Conservation (phyloP, 306 rosid species). For the Lupinus albus region DNA sequence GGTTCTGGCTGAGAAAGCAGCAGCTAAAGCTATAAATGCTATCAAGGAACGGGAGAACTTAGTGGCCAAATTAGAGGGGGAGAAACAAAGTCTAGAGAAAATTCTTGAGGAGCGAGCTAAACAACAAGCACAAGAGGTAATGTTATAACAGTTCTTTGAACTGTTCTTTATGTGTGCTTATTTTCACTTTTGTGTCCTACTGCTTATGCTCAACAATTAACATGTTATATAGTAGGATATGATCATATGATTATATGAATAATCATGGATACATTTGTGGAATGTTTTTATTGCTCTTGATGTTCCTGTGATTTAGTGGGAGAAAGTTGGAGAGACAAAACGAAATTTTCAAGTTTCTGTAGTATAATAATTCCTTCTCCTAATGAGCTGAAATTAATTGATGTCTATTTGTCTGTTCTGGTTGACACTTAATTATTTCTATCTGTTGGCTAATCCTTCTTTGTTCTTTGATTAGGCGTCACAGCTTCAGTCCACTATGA, state of each 20-base stretch:
- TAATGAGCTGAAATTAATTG: too few species aligned
- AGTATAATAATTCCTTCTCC: too few species aligned
- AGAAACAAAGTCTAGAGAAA: conserved; percentile 93
- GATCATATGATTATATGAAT: conserved; percentile 11
- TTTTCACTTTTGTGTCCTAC: conserved; percentile 6
- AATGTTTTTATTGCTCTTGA: not conserved
- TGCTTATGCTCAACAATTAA: conserved; percentile 23
- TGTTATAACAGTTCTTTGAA: conserved; percentile 12
- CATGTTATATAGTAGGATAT: conserved; percentile 6
- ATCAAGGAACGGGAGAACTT: conserved; percentile 82
- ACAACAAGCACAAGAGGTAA: conserved; percentile 92
- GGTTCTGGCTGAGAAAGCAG: conserved; percentile 84
- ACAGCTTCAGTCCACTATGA: conserved; percentile 75
- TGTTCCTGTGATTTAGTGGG: not conserved
- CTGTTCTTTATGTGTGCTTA: conserved; percentile 19
- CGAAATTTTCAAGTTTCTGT: too few species aligned
- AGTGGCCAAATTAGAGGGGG: conserved; percentile 96
- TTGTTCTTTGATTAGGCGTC: conserved; percentile 68
- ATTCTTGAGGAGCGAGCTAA: conserved; percentile 85
- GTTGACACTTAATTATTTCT: conserved; percentile 12
- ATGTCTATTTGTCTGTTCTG: not conserved
- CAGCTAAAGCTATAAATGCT: conserved; percentile 77
- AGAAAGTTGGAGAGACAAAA: too few species aligned
- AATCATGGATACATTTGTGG: conserved; percentile 6
- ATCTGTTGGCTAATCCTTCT: conserved; percentile 3